Evolutionary conservation across 2,329 filamentous ascomycete genomes (phyloP), one percentile per base, ranked within the genome.

Genomic region (Fusarium brevicatenulatum): DNA sequence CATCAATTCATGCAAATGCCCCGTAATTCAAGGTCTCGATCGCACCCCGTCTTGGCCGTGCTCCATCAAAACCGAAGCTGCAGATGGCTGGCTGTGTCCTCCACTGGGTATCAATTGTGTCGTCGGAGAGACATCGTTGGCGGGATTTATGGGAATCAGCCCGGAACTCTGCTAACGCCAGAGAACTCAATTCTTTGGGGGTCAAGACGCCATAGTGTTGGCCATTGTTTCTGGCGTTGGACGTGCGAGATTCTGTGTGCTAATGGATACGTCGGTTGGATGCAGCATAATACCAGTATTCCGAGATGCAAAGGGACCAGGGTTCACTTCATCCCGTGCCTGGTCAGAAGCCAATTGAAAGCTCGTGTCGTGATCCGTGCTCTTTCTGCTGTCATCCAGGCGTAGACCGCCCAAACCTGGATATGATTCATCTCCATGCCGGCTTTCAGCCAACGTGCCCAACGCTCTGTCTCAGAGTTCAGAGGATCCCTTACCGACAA

Each of bases 131-230:
- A 67, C 58, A 30, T 34, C n/a, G 25, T 55, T 65, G 63, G 70
- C 59, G 62, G 43, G 54, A 47, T 52, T 21, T 61, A 39, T 11
- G 60, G 59, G 37, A 59, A 61, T 28, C 61, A 53, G 46, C 30
- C 61, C 56, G 37, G 62, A 74, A 74, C 69, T 61, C 66, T 75
- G 57, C 72, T 68, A 47, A 25, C 58, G 61, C 72, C 62, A 54
- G 61, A 46, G 40, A 75, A 74, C 58, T 74, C 66, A 74, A 69
- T 73, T 74, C 32, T 65, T 71, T 65, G 44, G 62, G 49, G 62
- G 42, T 68, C 54, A 39, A 37, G 49, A 70, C 53, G 49, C 57
- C 66, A 63, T 59, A 49, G 23, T 23, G 37, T 57, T 44, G 39
- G 47, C 39, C 39, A 63, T 50, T 66, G 57, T 67, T 71, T 71